Conservation (phyloP, 2,329 filamentous ascomycete genomes). For the Juglanconis sp. region DNA sequence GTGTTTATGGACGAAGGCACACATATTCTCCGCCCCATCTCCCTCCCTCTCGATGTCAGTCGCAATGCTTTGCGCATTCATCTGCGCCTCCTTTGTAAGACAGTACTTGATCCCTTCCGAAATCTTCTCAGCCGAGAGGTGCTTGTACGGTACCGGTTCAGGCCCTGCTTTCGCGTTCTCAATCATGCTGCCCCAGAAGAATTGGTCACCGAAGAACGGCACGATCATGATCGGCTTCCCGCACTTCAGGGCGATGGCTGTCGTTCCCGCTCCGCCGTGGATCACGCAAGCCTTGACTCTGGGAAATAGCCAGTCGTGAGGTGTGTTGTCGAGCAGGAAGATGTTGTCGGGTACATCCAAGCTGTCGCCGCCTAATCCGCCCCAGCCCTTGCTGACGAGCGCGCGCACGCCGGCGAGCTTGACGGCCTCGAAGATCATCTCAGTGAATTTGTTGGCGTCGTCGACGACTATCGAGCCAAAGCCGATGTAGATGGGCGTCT, state of each 20-base stretch:
- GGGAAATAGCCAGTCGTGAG: conserved; percentile 76
- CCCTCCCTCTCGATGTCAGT: conserved; percentile 59
- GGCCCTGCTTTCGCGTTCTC: conserved; percentile 62
- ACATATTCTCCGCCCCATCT: conserved; percentile 68
- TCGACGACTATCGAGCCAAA: conserved; percentile 77
- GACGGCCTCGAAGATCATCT: conserved; percentile 69
- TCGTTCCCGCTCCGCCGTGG: conserved; percentile 76
- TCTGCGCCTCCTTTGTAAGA: conserved; percentile 57
- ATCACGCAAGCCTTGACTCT: conserved; percentile 65
- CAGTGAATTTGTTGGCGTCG: conserved; percentile 64
- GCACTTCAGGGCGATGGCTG: conserved; percentile 69
- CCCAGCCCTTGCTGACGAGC: conserved; percentile 74
- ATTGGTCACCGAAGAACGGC: conserved; percentile 77
- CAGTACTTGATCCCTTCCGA: conserved; percentile 70
- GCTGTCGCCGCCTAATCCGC: conserved; percentile 55
- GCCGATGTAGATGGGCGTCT: conserved; percentile 68
- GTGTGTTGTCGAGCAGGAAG: conserved; percentile 70
- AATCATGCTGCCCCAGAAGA: conserved; percentile 74
- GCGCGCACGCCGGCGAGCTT: conserved; percentile 64
- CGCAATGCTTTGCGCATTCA: conserved; percentile 58
- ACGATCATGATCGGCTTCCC: conserved; percentile 73
- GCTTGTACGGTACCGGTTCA: conserved; percentile 65
- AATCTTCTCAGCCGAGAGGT: conserved; percentile 59
- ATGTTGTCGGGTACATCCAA: conserved; percentile 59
- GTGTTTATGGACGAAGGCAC: conserved; percentile 62